Percentiles rank a stretch among this genome's conserved stretches.
These are phyloP conservation scores for Hymenoscyphus salicellus DNA, from an alignment of 2,329 filamentous ascomycete species.

Conservation along the genomic window DNA sequence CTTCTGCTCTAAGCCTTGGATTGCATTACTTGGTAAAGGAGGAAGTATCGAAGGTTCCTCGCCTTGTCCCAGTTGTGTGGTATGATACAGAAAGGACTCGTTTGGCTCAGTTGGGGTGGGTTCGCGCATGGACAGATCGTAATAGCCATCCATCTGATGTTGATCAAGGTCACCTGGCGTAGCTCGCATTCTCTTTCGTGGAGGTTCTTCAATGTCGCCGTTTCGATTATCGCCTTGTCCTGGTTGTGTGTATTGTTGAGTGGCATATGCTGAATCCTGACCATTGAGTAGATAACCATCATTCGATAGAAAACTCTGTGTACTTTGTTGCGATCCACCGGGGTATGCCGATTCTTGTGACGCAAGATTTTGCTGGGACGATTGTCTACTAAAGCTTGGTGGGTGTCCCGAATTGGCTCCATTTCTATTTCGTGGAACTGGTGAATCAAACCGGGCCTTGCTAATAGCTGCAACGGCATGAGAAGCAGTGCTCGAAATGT, in stretches of 20 bases:
- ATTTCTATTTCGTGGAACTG: slow-evolving; percentile 62
- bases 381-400: slow-evolving; percentile 68
- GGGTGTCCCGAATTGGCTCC: slow-evolving; percentile 58
- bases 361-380: slow-evolving; percentile 62
- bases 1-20: slow-evolving; percentile 71
- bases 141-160: slow-evolving; percentile 37
- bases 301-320: slow-evolving; percentile 68
- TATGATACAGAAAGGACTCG: slow-evolving; percentile 69
- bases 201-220: slow-evolving; percentile 67
- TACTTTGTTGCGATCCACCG: slow-evolving; percentile 79
- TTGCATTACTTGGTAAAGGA: slow-evolving; percentile 60
- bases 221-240: slow-evolving; percentile 40
- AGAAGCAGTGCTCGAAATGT: slow-evolving; percentile 89
- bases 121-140: slow-evolving; percentile 58
- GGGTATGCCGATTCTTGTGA: slow-evolving; percentile 64
- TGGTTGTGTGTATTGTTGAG: slow-evolving; percentile 50
- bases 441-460: slow-evolving; percentile 91
- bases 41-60: slow-evolving; percentile 59
- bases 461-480: slow-evolving; percentile 94
- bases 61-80: slow-evolving; percentile 44
- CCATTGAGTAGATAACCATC: slow-evolving; percentile 63
- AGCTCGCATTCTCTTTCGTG: slow-evolving; percentile 69
- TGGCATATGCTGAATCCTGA: slow-evolving; percentile 66
- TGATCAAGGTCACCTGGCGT: slow-evolving; percentile 52
- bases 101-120: slow-evolving; percentile 74